Conservation (phyloP, 2,329 filamentous ascomycete genomes). For the Aspergillus nomiae region DNA sequence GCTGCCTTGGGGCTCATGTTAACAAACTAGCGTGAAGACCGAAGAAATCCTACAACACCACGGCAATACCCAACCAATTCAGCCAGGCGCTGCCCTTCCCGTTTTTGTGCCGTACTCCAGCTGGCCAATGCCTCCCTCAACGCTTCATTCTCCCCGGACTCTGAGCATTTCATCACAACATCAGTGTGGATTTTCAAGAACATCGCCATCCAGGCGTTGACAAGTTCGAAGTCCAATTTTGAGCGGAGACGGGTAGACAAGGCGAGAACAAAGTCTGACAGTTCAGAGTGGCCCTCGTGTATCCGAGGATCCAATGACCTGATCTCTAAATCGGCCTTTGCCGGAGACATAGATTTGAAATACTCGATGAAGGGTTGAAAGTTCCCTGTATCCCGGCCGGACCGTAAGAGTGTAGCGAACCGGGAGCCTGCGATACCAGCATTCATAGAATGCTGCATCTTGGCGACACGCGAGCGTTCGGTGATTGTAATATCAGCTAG, state of each 20-base stretch:
- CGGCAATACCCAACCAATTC: constrained; percentile 82
- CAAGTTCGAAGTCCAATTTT: constrained; percentile 85
- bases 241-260: constrained; percentile 69
- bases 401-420: constrained; percentile 54
- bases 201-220: constrained; percentile 96
- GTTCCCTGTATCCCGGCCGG: constrained; percentile 54
- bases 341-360: constrained; percentile 78
- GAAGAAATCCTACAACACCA: constrained; percentile 80
- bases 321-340: constrained; percentile 86
- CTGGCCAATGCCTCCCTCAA: constrained; percentile 63
- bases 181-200: constrained; percentile 79
- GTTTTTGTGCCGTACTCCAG: constrained; percentile 74
- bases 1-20: background rate
- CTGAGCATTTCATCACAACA: constrained; percentile 49
- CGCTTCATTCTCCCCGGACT: constrained; percentile 44
- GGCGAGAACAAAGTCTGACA: constrained; percentile 78
- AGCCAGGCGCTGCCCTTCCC: constrained; percentile 70
- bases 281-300: constrained; percentile 61
- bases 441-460: constrained; percentile 58
- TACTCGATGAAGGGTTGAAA: constrained; percentile 73
- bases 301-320: constrained; percentile 66
- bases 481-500: constrained; percentile 40
- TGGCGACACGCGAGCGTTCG: constrained; percentile 68
- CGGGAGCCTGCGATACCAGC: constrained; percentile 26
- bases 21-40: constrained; percentile 52